A percentile compares a stretch with the other conserved stretches of the same genome.
phyloP scores from a whole-genome alignment of 225 moss, liverwort and hornwort genomes.

The Asterella californica region DNA sequence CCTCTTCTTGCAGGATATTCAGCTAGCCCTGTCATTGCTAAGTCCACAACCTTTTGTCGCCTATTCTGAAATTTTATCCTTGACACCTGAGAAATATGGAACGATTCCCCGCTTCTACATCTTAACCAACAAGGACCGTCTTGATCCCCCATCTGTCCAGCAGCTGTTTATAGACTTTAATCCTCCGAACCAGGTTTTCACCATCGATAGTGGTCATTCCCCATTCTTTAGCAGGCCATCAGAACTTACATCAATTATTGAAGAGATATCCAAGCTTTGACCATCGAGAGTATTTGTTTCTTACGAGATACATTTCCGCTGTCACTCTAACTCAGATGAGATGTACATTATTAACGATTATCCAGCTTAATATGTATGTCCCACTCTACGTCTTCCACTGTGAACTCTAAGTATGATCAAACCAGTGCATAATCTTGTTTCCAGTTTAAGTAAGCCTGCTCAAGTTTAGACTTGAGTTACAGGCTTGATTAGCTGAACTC shows the following conservation, averaged over 20 bases:
- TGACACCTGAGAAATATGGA: not conserved
- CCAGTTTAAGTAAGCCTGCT: too few species aligned
- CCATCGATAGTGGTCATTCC: not conserved
- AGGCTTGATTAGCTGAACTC: too few species aligned
- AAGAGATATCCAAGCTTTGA: constrained; percentile 2
- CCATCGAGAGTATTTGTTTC: not conserved
- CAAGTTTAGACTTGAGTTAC: too few species aligned
- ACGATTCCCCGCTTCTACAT: not conserved
- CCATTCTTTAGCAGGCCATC: not conserved
- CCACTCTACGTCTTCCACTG: too few species aligned
- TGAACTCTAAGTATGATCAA: too few species aligned
- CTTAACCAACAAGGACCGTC: not conserved
- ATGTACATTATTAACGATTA: too few species aligned
- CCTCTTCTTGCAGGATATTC: constrained; percentile 4
- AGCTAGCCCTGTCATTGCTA: not conserved
- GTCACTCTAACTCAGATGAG: too few species aligned
- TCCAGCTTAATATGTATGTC: too few species aligned
- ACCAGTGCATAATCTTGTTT: too few species aligned
- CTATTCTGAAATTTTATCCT: not conserved
- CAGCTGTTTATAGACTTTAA: not conserved
- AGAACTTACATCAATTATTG: not conserved
- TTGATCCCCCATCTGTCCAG: not conserved
- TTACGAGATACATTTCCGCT: not conserved
- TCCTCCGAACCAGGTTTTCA: constrained; percentile 2
- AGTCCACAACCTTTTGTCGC: constrained; percentile 4